Percentiles rank a stretch among this genome's conserved stretches.
phyloP scores from a whole-genome alignment of 1,284 basidiomycete species.

The Anthracocystis setariae region DNA sequence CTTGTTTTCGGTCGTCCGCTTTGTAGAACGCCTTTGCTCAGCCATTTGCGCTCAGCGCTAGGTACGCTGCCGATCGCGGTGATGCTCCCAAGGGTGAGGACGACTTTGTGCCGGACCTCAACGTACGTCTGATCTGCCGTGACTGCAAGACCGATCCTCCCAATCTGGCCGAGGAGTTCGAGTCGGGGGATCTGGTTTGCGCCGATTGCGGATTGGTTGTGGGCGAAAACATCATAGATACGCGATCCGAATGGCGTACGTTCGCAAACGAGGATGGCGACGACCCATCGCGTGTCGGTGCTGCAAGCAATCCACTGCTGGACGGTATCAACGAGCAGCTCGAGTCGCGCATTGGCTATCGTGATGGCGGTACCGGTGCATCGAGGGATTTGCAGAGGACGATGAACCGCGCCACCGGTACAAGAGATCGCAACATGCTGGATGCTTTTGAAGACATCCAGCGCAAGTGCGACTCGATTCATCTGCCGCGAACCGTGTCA shows the following conservation, averaged over 20 bases:
- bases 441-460: slow-evolving; percentile 90
- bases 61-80: slow-evolving; percentile 60
- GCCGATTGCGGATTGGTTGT: slow-evolving; percentile 93
- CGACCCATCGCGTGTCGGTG: slow-evolving; percentile 99
- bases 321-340: slow-evolving; percentile 90
- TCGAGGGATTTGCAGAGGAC: slow-evolving; percentile 93
- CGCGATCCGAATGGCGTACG: slow-evolving; percentile 95
- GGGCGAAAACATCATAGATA: slow-evolving; percentile 96
- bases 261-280: slow-evolving; percentile 97
- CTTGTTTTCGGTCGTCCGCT: slow-evolving; percentile 2
- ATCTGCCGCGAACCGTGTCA: slow-evolving; percentile 89
- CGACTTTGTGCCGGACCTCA: slow-evolving; percentile 63
- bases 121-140: slow-evolving; percentile 74
- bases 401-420: slow-evolving; percentile 76
- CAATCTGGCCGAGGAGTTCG: slow-evolving; percentile 95
- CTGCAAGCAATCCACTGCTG: slow-evolving; percentile 88
- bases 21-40: slow-evolving; percentile 56
- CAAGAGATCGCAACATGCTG: slow-evolving; percentile 83
- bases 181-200: slow-evolving; percentile 96
- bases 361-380: slow-evolving; percentile 91
- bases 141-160: slow-evolving; percentile 92
- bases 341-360: slow-evolving; percentile 92
- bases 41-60: slow-evolving; percentile 60
- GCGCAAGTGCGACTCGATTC: slow-evolving; percentile 93
- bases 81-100: slow-evolving; percentile 54